Evolutionary conservation across 148 eudicot species (phyloP).

Genomic region (Gaultheria prostrata): DNA sequence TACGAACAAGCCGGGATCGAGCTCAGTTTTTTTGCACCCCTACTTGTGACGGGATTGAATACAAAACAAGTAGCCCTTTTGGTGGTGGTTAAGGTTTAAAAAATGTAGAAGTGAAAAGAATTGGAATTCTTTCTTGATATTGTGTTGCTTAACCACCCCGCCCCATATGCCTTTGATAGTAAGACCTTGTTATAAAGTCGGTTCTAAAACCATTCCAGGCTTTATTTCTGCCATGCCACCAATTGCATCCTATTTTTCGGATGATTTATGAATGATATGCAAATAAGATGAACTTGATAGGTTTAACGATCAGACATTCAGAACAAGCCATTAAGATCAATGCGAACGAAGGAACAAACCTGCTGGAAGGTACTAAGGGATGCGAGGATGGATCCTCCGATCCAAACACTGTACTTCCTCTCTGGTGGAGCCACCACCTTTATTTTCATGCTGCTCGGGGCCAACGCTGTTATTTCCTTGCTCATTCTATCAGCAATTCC

Average conservation of each 20-base stretch:
- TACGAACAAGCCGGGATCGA: too few relatives aligned
- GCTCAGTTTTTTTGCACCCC: too few relatives aligned
- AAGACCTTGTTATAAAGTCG: neutral
- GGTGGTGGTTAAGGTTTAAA: neutral
- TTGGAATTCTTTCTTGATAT: neutral
- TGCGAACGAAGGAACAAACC: neutral
- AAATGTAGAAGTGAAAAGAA: neutral
- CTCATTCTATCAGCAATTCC: slow-evolving; percentile 27
- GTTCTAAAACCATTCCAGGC: neutral
- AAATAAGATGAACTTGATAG: too few relatives aligned
- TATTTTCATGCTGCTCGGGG: slow-evolving; percentile 15
- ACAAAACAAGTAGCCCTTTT: neutral
- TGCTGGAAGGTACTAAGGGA: slow-evolving; percentile 15
- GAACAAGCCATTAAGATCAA: neutral
- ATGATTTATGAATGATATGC: too few relatives aligned
- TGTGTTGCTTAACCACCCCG: neutral
- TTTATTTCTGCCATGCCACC: neutral
- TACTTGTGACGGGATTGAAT: too few relatives aligned
- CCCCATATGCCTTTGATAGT: neutral
- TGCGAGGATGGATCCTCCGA: slow-evolving; percentile 11
- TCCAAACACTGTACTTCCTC: slow-evolving; percentile 17
- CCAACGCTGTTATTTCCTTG: slow-evolving; percentile 25
- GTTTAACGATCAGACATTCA: neutral
- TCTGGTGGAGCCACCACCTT: slow-evolving; percentile 16
- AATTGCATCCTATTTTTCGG: neutral